Evolutionary conservation across 2,329 filamentous ascomycete species (phyloP).

Genomic region (Fusarium abutilonis): DNA sequence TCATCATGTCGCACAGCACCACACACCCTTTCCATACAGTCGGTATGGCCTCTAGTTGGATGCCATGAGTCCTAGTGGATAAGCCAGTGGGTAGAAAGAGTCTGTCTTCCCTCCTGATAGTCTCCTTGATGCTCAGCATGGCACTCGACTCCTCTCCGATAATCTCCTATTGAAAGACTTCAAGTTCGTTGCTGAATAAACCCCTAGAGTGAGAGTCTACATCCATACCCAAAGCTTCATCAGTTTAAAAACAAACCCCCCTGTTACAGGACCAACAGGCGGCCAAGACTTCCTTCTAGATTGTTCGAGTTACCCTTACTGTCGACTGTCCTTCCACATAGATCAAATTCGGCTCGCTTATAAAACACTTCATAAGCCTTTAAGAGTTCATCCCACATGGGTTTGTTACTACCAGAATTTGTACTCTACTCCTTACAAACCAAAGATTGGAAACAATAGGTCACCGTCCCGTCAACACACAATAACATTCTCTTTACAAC

Average conservation of each 20-base stretch:
- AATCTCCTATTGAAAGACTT: conserved; percentile 2
- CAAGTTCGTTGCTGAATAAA: not conserved
- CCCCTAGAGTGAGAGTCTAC: not conserved
- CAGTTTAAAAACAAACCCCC: not conserved
- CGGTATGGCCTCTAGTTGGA: conserved; percentile 35
- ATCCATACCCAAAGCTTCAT: not conserved
- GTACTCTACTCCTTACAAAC: too few relatives aligned
- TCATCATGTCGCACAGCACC: conserved; percentile 21
- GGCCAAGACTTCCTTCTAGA: not conserved
- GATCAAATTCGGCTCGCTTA: too few relatives aligned
- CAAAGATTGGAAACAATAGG: too few relatives aligned
- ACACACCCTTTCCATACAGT: conserved; percentile 24
- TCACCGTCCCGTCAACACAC: too few relatives aligned
- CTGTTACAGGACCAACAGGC: not conserved
- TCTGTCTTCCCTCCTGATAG: not conserved
- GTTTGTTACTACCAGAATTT: too few relatives aligned
- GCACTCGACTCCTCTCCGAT: conserved; percentile 2
- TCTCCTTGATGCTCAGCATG: not conserved
- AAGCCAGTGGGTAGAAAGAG: conserved; percentile 27
- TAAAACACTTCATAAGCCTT: too few relatives aligned
- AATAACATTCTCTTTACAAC: not conserved
- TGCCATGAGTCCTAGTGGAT: conserved; percentile 4
- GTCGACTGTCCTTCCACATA: too few relatives aligned
- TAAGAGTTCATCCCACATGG: too few relatives aligned
- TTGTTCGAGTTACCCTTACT: not conserved